Percentiles rank a stretch among this genome's conserved stretches.
These are phyloP conservation scores for Casuarina cunninghamiana DNA, from an alignment of 306 rosid genomes.

Conservation along the genomic window DNA sequence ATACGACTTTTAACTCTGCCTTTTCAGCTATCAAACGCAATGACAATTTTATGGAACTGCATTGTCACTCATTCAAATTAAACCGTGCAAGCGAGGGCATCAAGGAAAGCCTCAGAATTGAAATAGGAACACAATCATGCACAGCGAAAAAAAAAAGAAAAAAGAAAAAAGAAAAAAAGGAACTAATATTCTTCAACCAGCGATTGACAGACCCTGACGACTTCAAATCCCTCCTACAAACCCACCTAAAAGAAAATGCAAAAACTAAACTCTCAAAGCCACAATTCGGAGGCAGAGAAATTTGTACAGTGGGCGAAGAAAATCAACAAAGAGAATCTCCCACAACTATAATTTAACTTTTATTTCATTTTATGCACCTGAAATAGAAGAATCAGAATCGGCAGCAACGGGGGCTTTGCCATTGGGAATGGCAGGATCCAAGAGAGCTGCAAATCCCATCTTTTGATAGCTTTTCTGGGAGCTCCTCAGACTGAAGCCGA, in stretches of 20 bases:
- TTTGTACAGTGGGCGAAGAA: background rate
- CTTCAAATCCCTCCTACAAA: too few species aligned
- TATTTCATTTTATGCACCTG: conserved; percentile 20
- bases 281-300: background rate
- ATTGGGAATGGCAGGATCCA: conserved; percentile 18
- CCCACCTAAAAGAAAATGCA: background rate
- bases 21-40: background rate
- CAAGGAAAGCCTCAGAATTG: background rate
- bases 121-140: background rate
- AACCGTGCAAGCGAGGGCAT: background rate
- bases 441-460: conserved; percentile 24
- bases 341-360: background rate
- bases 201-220: background rate
- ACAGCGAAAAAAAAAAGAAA: background rate
- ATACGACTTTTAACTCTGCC: background rate
- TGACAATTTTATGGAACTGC: background rate
- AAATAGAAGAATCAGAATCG: conserved; percentile 1
- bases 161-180: background rate
- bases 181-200: background rate
- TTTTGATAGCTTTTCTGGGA: background rate
- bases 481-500: background rate
- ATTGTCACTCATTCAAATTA: background rate
- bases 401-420: background rate
- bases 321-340: background rate
- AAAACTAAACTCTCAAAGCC: background rate